Evolutionary conservation across 345 rosid genomes (phyloP).

Genomic region (Cardiospermum halicacabum): DNA sequence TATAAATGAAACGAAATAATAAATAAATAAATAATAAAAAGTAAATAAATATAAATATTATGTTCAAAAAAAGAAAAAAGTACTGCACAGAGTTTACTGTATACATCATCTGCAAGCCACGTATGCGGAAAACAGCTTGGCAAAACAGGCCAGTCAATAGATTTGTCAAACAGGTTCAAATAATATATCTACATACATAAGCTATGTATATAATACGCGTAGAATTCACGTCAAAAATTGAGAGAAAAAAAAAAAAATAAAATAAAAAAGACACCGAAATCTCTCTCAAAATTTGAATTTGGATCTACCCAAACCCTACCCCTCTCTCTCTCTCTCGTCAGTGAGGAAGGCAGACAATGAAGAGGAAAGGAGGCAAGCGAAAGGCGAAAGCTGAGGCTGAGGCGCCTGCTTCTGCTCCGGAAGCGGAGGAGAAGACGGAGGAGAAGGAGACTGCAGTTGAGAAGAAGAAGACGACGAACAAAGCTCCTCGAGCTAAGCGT

Average conservation of each 20-base stretch:
- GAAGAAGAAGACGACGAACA: constrained; percentile 19
- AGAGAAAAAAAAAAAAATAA: not conserved
- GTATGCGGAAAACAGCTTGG: too few relatives aligned
- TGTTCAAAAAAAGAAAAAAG: too few relatives aligned
- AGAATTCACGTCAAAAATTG: constrained; percentile 11
- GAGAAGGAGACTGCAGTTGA: not conserved
- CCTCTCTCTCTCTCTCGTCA: not conserved
- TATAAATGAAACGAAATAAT: too few relatives aligned
- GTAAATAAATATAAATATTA: too few relatives aligned
- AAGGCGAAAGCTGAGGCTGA: constrained; percentile 25
- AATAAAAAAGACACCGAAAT: not conserved
- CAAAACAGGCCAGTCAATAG: too few relatives aligned
- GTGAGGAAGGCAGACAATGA: constrained; percentile 24
- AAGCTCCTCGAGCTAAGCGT: constrained; percentile 47
- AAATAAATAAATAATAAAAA: too few relatives aligned
- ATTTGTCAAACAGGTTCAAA: too few relatives aligned
- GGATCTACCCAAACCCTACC: constrained; percentile 16
- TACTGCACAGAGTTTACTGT: too few relatives aligned
- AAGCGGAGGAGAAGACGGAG: constrained; percentile 13
- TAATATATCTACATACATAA: too few relatives aligned
- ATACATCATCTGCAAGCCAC: too few relatives aligned
- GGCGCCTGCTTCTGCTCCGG: constrained; percentile 20
- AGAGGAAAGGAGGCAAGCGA: constrained; percentile 36
- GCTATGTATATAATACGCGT: not conserved
- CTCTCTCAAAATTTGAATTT: constrained; percentile 22